A percentile compares a stretch with the other conserved stretches of the same genome.
These are phyloP conservation scores for Ulota crispa DNA, from an alignment of 225 moss, liverwort and hornwort genomes.

Conservation along the genomic window DNA sequence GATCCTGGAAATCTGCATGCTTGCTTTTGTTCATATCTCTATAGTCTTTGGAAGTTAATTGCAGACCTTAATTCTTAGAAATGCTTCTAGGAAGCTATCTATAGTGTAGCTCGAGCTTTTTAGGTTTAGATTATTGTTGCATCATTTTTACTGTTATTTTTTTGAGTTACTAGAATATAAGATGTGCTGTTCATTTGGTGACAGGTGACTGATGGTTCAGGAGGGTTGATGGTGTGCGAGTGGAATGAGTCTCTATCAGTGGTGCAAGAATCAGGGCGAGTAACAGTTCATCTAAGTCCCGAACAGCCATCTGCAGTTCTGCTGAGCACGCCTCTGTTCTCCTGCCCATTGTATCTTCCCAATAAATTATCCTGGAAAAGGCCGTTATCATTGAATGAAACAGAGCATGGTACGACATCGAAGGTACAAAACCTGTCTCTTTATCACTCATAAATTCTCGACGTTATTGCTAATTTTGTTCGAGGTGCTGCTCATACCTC, in stretches of 20 bases:
- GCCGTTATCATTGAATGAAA: constrained; percentile 8
- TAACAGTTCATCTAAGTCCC: constrained; percentile 37
- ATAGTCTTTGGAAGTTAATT: background rate
- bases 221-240: constrained; percentile 47
- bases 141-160: background rate
- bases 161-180: background rate
- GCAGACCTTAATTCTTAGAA: background rate
- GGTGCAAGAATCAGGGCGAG: constrained; percentile 42
- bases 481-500: background rate
- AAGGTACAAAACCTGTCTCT: constrained; percentile 17
- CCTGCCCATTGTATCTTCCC: constrained; percentile 49
- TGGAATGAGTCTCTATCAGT: constrained; percentile 42
- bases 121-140: background rate
- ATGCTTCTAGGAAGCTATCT: background rate
- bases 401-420: constrained; percentile 18
- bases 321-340: constrained; percentile 39
- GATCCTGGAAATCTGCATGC: background rate
- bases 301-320: constrained; percentile 29
- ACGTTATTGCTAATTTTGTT: background rate
- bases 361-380: constrained; percentile 21
- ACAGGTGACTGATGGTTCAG: constrained; percentile 57
- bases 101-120: background rate
- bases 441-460: background rate
- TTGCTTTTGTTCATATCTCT: constrained; percentile 1
- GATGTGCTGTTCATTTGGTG: background rate